Conservation (phyloP, 129 eudicot genomes). For the Flaveria brownii region DNA sequence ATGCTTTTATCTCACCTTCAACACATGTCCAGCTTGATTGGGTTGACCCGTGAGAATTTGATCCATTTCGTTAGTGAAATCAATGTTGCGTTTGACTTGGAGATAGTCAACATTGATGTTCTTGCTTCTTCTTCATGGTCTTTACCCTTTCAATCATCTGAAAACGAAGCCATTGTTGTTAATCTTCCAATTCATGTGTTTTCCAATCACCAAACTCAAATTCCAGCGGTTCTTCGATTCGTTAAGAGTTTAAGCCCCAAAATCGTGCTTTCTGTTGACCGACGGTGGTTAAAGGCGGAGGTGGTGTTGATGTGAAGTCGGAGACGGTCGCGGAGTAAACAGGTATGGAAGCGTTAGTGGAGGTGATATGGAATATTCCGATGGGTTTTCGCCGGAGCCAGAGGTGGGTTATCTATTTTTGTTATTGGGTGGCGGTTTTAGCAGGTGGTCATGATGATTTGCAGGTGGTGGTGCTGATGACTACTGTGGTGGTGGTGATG, state of each 20-base stretch:
- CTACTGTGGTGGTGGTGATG: no score
- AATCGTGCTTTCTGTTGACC: conserved; percentile 76
- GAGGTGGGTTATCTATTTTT: no score
- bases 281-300: no score
- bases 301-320: no score
- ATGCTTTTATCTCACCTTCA: conserved; percentile 71
- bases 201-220: conserved; percentile 48
- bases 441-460: no score
- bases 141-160: conserved; percentile 48
- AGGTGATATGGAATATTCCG: no score
- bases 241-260: conserved; percentile 68
- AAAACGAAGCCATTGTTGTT: conserved; percentile 75
- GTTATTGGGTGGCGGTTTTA: no score
- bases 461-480: no score
- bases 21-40: conserved; percentile 78
- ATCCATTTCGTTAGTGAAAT: conserved; percentile 76
- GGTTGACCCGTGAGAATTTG: conserved; percentile 69
- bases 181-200: conserved; percentile 69
- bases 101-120: conserved; percentile 58
- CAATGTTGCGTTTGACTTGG: conserved; percentile 65
- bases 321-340: no score
- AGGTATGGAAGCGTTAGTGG: no score
- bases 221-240: conserved; percentile 59
- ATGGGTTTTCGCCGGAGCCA: no score
- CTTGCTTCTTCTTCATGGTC: conserved; percentile 65